Conservation (phyloP, 73 alveolate species). For the Stentor roeselii region DNA sequence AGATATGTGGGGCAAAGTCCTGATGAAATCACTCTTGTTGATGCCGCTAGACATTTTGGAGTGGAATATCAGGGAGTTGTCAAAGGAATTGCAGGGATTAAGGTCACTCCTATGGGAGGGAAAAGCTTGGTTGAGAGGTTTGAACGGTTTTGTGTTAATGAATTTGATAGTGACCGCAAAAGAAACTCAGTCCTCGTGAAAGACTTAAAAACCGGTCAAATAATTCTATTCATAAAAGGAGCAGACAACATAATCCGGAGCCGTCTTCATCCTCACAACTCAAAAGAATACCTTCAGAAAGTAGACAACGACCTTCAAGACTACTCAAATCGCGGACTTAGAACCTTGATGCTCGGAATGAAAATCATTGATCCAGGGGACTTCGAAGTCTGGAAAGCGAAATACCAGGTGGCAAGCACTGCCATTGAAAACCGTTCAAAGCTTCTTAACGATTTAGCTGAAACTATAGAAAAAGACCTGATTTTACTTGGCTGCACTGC, state of each 20-base stretch:
- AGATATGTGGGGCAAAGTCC: slow-evolving; percentile 81
- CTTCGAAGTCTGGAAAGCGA: slow-evolving; percentile 48
- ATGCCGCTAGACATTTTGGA: slow-evolving; percentile 88
- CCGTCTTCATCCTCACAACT: slow-evolving; percentile 33
- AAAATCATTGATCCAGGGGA: slow-evolving; percentile 80
- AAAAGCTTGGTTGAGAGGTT: slow-evolving; percentile 33
- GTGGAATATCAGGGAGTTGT: slow-evolving; percentile 52
- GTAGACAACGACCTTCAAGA: slow-evolving; percentile 42
- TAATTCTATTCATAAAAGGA: slow-evolving; percentile 63
- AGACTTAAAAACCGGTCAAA: slow-evolving; percentile 65
- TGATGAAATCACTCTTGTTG: slow-evolving; percentile 90
- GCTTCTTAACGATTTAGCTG: slow-evolving; percentile 32
- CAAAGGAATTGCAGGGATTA: slow-evolving; percentile 32
- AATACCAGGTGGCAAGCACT: slow-evolving; percentile 27
- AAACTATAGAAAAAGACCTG: slow-evolving; percentile 70
- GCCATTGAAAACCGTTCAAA: slow-evolving; percentile 21
- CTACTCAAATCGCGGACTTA: slow-evolving; percentile 62
- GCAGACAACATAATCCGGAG: slow-evolving; percentile 64
- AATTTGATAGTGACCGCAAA: slow-evolving; percentile 90
- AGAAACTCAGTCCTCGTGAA: slow-evolving; percentile 85
- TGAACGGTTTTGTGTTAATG: slow-evolving; percentile 72
- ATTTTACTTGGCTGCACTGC: slow-evolving; percentile 90
- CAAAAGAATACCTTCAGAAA: slow-evolving; percentile 41
- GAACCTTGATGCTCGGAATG: slow-evolving; percentile 89
- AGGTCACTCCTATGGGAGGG: slow-evolving; percentile 34